Base-by-base conservation (phyloP, 163 green algal species). In the Chlorella variabilis region DNA sequence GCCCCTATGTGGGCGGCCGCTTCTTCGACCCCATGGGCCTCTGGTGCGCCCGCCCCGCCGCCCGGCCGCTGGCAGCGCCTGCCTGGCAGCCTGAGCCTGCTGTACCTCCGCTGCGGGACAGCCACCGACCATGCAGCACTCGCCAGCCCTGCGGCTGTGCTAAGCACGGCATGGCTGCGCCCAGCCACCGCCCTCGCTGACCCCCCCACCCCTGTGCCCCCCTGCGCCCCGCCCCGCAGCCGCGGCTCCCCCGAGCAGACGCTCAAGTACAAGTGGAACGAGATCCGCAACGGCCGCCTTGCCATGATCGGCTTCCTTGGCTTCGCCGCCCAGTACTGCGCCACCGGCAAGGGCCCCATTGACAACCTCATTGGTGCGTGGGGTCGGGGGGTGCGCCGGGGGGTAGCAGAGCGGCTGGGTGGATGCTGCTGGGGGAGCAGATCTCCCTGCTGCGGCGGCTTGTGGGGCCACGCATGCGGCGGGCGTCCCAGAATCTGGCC, bases 251-350 rank as follows among this genome's bases (percentile, higher is more conserved):
- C 68, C 5, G 38, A 34, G 66, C 66, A 73, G 66, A 73, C 66
- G 38, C 67, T 65, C 17, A 65, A 77, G 70, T 77, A 77, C 70
- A 77, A 77, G 70, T 68, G 89, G 68, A 95, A 96, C 87, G 94
- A 98, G 88, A 91, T 98, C 84, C 95, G 95, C 84, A 98, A 98
- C 87, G 96, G 95, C 68, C 92, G 96, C 77, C 90, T 98, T 34
- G 96, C 96, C 71, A 98, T 97, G 94, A 74, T 98, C 54, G 93
- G 94, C 48, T 94, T 97, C 62, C 73, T 97, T 3, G 95, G 95
- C 81, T 98, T 97, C 86, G 93, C 92, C 76, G 89, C 91, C 20
- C 96, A 98, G 92, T 93, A 96, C 86, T 84, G 88, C 45, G 91
- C 93, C 41, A 98, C 95, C 49, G 93, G 93, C 87, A 91, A 84